Percentiles rank a stretch among this genome's conserved stretches.
These are phyloP conservation scores for Brettanomyces anomalus DNA, from an alignment of 805 yeast genomes.

Conservation along the genomic window DNA sequence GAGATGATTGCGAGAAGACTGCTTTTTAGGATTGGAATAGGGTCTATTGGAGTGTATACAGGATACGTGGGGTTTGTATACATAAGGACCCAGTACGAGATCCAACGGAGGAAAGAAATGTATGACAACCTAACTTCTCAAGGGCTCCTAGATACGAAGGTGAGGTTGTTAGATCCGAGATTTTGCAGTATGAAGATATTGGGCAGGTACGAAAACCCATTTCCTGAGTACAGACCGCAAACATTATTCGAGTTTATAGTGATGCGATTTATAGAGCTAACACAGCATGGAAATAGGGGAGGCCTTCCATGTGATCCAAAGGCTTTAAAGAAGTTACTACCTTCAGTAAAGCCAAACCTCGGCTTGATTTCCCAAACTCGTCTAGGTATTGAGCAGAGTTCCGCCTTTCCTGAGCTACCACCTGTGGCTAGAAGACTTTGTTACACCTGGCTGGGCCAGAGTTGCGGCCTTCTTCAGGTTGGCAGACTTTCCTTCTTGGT, in stretches of 20 bases:
- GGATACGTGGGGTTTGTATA: constrained; percentile 59
- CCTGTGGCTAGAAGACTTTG: constrained; percentile 38
- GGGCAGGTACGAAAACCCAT: constrained; percentile 87
- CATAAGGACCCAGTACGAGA: constrained; percentile 42
- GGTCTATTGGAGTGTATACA: constrained; percentile 41
- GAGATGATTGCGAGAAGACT: background rate
- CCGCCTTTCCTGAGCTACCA: constrained; percentile 20
- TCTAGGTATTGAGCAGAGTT: constrained; percentile 8
- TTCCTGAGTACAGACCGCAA: constrained; percentile 82
- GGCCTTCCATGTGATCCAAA: constrained; percentile 41
- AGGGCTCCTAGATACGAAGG: constrained; percentile 1
- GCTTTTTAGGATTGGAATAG: background rate
- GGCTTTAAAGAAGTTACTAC: constrained; percentile 48
- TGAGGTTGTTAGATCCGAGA: constrained; percentile 14
- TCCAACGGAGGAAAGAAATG: constrained; percentile 31
- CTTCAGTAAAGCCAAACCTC: constrained; percentile 49
- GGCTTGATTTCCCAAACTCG: constrained; percentile 26
- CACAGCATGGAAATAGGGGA: constrained; percentile 50
- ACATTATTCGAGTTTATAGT: constrained; percentile 77
- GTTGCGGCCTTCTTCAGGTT: constrained; percentile 68
- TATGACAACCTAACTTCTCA: constrained; percentile 4
- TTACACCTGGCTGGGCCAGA: constrained; percentile 91
- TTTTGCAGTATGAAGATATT: constrained; percentile 44
- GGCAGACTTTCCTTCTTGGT: constrained; percentile 56
- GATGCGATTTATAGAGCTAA: constrained; percentile 62